phyloP scores from a whole-genome alignment of 2,329 filamentous ascomycete species.

The Pseudohalonectria lignicola region DNA sequence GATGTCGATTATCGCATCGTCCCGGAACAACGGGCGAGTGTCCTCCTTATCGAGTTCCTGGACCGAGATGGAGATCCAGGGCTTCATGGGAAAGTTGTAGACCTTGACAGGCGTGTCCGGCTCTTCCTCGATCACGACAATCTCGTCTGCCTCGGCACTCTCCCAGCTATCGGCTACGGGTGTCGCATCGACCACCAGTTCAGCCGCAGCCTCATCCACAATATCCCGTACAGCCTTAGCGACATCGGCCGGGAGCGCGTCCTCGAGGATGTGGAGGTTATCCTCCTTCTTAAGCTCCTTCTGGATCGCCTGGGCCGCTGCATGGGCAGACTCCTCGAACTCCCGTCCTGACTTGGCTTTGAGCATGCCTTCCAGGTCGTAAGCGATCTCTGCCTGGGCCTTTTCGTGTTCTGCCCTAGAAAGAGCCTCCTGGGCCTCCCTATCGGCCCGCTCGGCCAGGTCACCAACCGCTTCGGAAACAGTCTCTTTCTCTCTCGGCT shows the following conservation, averaged over 20 bases:
- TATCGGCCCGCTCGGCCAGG: conserved; percentile 42
- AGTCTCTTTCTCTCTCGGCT: conserved; percentile 38
- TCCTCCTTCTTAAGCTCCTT: conserved; percentile 43
- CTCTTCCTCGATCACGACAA: conserved; percentile 46
- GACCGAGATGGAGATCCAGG: conserved; percentile 84
- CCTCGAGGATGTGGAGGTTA: conserved; percentile 41
- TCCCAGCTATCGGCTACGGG: conserved; percentile 72
- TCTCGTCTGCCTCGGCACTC: conserved; percentile 66
- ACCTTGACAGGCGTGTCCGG: conserved; percentile 60
- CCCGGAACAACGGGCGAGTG: conserved; percentile 54
- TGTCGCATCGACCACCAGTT: conserved; percentile 36
- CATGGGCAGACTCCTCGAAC: conserved; percentile 36
- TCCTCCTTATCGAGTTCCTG: conserved; percentile 40
- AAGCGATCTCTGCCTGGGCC: conserved; percentile 33
- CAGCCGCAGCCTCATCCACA: conserved; percentile 46
- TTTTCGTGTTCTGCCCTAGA: conserved; percentile 41
- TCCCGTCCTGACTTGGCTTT: conserved; percentile 41
- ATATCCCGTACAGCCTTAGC: conserved; percentile 36
- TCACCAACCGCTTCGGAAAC: conserved; percentile 61
- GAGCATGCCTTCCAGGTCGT: conserved; percentile 36
- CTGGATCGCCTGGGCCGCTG: conserved; percentile 36
- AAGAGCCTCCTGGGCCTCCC: conserved; percentile 53
- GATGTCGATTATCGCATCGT: conserved; percentile 81
- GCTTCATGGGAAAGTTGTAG: conserved; percentile 93
- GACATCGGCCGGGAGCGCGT: conserved; percentile 35